Conservation (phyloP, 345 rosid genomes). For the Sapria himalayana region DNA sequence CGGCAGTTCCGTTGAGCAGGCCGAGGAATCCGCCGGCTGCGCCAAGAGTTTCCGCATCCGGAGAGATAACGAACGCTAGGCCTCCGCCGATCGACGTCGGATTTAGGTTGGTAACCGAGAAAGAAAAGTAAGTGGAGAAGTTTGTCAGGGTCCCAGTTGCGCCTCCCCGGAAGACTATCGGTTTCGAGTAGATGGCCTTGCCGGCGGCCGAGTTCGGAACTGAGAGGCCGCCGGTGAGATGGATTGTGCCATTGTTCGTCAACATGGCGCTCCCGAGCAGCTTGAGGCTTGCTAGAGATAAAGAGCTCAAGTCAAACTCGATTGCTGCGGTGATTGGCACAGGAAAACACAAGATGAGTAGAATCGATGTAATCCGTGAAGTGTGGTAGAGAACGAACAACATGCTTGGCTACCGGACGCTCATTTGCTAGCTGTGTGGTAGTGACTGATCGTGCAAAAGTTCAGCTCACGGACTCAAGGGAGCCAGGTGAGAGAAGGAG, state of each 20-base stretch:
- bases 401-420: no score
- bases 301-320: constrained; percentile 57
- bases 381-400: no score
- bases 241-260: constrained; percentile 39
- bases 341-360: neutral
- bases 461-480: no score
- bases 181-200: constrained; percentile 47
- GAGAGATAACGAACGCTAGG: constrained; percentile 63
- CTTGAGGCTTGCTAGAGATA: constrained; percentile 46
- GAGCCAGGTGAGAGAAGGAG: no score
- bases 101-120: constrained; percentile 49
- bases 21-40: constrained; percentile 65
- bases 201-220: constrained; percentile 84
- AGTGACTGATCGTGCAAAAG: no score
- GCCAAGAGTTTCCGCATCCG: constrained; percentile 49
- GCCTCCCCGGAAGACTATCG: constrained; percentile 50
- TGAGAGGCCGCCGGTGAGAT: constrained; percentile 65
- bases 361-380: no score
- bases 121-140: constrained; percentile 75
- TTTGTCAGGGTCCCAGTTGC: constrained; percentile 30
- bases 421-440: no score
- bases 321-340: constrained; percentile 1
- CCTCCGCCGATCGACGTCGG: constrained; percentile 94
- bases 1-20: constrained; percentile 20
- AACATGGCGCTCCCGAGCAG: constrained; percentile 87